These are phyloP conservation scores for Cornus florida DNA, from an alignment of 148 eudicot genomes.

Conservation along the genomic window DNA sequence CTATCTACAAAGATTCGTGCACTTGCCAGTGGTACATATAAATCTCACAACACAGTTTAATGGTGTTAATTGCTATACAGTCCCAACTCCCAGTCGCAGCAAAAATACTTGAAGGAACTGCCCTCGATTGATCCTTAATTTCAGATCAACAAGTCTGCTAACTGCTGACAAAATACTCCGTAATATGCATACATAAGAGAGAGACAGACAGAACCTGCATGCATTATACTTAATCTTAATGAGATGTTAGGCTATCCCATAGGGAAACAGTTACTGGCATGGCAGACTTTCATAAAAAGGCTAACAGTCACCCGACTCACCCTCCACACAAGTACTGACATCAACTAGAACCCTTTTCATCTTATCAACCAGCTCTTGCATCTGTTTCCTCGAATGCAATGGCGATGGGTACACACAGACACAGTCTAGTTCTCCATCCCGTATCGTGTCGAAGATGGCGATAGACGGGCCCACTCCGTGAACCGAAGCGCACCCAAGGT, in stretches of 20 bases:
- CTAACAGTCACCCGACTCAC: neutral
- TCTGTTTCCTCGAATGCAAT: slow-evolving; percentile 80
- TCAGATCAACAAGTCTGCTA: too few relatives aligned
- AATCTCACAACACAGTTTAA: too few relatives aligned
- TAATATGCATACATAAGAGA: too few relatives aligned
- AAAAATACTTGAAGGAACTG: too few relatives aligned
- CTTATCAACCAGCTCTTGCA: slow-evolving; percentile 59
- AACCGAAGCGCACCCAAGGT: slow-evolving; percentile 72
- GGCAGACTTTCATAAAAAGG: neutral
- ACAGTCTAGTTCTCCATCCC: slow-evolving; percentile 69
- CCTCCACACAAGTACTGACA: slow-evolving; percentile 7
- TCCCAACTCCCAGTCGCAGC: too few relatives aligned
- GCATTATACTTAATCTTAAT: too few relatives aligned
- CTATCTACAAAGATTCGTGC: too few relatives aligned
- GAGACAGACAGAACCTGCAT: too few relatives aligned
- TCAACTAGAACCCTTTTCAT: slow-evolving; percentile 57
- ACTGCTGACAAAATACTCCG: too few relatives aligned
- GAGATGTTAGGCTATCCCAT: neutral
- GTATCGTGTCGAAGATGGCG: slow-evolving; percentile 72
- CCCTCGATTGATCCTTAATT: too few relatives aligned
- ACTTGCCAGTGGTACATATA: too few relatives aligned
- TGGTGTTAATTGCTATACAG: too few relatives aligned
- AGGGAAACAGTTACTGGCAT: neutral
- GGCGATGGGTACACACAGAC: slow-evolving; percentile 82
- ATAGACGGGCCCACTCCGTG: slow-evolving; percentile 87